Base-by-base conservation (phyloP, 352 stramenopile species). In the Phytophthora fragariae region DNA sequence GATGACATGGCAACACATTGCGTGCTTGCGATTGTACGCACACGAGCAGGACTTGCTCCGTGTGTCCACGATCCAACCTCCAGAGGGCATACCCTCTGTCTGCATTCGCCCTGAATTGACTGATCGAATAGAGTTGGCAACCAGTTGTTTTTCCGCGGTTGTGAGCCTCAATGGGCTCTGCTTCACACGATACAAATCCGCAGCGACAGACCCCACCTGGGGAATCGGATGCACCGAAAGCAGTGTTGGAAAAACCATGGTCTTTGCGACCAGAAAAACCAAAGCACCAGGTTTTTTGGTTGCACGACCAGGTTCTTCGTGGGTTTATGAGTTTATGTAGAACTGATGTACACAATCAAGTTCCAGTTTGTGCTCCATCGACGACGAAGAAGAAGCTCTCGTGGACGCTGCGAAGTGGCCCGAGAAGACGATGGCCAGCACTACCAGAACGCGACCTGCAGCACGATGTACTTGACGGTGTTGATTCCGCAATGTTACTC, bases 391-490 rank as follows among this genome's bases (percentile, higher is more conserved):
- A 27, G 19, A 27, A 27, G 24, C 24, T 27, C 1, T 27, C 24
- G 24, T 27, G 24, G 1, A 27, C 24, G 24, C 24, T 27, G 24
- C 24, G 55, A 74, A 74, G 46, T 74, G 60, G 44, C 69, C 67
- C 39, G 69, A 69, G 33, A 73, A 69, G 11, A 73, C 57, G 67
- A 73, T 73, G 7, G 67, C n/a, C 6, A 73, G 21, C 37, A 74
- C 67, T 41, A 74, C 67, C 10, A 74, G 27, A 11, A 74, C 21
- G n/a, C 21, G 27, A 73, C 14, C n/a, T 60, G 61, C 15, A 74
- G 53, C 67, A 55, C 53, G 17, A 74, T n/a, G 53, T 70, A 74
- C 67, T 74, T 74, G 61, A 74, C 60, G 11, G 67, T 70, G 24
- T 70, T 70, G 12, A 63, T 5, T 15, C 67, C 66, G 33, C 65